Conservation (phyloP, 768 basidiomycete species). For the Rossbeevera mucosa region DNA sequence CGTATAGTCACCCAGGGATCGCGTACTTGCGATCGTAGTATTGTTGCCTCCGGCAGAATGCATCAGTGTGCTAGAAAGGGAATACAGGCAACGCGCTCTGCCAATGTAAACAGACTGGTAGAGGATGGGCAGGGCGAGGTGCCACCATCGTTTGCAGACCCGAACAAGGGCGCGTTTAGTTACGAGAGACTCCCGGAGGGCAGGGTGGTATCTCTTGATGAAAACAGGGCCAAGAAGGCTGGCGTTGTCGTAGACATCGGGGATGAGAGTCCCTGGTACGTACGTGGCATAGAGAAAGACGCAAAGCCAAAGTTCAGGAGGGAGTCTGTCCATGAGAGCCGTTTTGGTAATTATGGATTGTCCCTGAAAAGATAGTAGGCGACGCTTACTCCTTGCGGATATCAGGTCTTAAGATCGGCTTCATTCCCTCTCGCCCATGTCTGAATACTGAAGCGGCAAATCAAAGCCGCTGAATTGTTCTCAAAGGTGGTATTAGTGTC, state of each 20-base stretch:
- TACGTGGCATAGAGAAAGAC: not conserved
- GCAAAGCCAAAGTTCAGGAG: not conserved
- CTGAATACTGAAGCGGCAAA: conserved; percentile 41
- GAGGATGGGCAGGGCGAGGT: not conserved
- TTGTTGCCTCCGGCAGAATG: not conserved
- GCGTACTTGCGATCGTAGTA: too few species aligned
- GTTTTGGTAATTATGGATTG: too few species aligned
- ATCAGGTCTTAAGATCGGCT: too few species aligned
- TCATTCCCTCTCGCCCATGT: conserved; percentile 71
- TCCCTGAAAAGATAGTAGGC: too few species aligned
- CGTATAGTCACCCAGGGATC: not conserved
- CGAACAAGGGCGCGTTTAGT: not conserved
- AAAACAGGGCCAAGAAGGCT: not conserved
- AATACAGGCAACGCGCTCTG: not conserved
- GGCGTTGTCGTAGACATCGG: not conserved
- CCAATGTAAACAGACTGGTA: not conserved
- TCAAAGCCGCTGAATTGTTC: conserved; percentile 77
- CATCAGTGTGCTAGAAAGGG: not conserved
- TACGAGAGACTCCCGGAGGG: not conserved
- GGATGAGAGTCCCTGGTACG: not conserved
- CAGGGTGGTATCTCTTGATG: not conserved
- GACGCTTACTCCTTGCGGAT: too few species aligned
- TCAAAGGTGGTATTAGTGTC: conserved; percentile 90
- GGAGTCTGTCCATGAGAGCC: too few species aligned
- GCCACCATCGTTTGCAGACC: not conserved